A percentile compares a stretch with the other conserved stretches of the same genome.
Evolutionary conservation across 1,284 basidiomycete genomes (phyloP).

Genomic region (Takashimella tepidaria): DNA sequence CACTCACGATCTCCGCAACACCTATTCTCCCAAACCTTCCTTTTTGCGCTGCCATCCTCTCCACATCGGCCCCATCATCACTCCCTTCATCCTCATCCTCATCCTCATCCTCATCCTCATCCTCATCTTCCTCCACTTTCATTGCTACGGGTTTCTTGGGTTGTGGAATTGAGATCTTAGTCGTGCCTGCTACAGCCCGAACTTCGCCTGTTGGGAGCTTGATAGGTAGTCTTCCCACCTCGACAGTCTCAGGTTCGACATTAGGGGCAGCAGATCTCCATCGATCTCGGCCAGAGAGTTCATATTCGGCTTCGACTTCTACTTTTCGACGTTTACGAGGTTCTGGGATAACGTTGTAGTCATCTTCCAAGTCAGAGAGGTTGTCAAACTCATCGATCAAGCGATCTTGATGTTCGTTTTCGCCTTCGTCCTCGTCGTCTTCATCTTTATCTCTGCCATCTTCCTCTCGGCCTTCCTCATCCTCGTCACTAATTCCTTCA

Average conservation of each 20-base stretch:
- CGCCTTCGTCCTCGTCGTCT: constrained; percentile 13
- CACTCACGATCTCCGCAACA: constrained; percentile 66
- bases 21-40: constrained; percentile 71
- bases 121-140: constrained; percentile 47
- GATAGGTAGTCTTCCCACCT: constrained; percentile 71
- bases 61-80: constrained; percentile 49
- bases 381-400: constrained; percentile 24
- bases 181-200: constrained; percentile 49
- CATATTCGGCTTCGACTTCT: constrained; percentile 43
- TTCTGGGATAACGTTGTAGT: neutral
- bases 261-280: constrained; percentile 16
- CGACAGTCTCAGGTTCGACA: constrained; percentile 23
- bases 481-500: constrained; percentile 13
- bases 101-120: constrained; percentile 49
- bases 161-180: constrained; percentile 47
- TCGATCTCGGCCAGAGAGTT: constrained; percentile 26
- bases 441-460: constrained; percentile 19
- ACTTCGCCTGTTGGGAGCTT: constrained; percentile 75
- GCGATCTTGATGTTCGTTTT: constrained; percentile 17
- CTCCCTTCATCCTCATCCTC: constrained; percentile 50
- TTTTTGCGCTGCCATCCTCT: constrained; percentile 37
- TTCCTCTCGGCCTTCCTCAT: constrained; percentile 14
- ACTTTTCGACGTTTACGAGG: constrained; percentile 21
- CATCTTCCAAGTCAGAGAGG: constrained; percentile 11
- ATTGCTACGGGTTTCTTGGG: constrained; percentile 33